Conservation (phyloP, 306 rosid genomes). For the Vigna angularis region DNA sequence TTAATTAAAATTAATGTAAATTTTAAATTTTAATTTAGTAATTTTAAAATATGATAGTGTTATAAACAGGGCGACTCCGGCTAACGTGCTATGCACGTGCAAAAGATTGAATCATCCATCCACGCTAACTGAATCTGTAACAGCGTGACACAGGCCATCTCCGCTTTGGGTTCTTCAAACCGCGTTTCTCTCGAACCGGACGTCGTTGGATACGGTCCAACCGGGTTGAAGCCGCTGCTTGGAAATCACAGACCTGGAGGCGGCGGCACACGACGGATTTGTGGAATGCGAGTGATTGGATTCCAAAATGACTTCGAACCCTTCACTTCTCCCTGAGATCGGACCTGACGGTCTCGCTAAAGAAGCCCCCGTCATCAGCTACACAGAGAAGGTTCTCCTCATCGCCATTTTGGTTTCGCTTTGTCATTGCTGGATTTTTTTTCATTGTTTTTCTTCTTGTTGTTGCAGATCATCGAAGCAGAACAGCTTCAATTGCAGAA, state of each 20-base stretch:
- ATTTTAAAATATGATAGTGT: too few relatives aligned
- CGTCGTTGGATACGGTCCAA: conserved; percentile 40
- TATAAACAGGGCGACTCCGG: not conserved
- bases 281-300: conserved; percentile 19
- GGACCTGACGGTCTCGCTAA: conserved; percentile 91
- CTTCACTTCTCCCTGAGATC: conserved; percentile 73
- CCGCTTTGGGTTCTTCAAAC: conserved; percentile 38
- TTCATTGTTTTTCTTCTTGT: conserved; percentile 20
- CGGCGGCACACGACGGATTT: not conserved
- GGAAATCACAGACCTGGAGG: not conserved
- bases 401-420: not conserved
- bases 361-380: conserved; percentile 77
- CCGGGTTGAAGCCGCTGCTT: conserved; percentile 26
- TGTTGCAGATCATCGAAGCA: conserved; percentile 77
- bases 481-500: conserved; percentile 80
- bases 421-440: not conserved
- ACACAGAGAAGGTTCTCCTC: conserved; percentile 81
- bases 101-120: conserved; percentile 25
- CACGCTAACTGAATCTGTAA: not conserved
- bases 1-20: too few relatives aligned
- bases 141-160: not conserved
- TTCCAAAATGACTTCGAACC: conserved; percentile 69
- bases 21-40: too few relatives aligned
- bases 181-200: conserved; percentile 34
- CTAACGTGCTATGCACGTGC: conserved; percentile 36